Base-by-base conservation (phyloP, 1,284 basidiomycete genomes). In the Ganoderma lucidum region DNA sequence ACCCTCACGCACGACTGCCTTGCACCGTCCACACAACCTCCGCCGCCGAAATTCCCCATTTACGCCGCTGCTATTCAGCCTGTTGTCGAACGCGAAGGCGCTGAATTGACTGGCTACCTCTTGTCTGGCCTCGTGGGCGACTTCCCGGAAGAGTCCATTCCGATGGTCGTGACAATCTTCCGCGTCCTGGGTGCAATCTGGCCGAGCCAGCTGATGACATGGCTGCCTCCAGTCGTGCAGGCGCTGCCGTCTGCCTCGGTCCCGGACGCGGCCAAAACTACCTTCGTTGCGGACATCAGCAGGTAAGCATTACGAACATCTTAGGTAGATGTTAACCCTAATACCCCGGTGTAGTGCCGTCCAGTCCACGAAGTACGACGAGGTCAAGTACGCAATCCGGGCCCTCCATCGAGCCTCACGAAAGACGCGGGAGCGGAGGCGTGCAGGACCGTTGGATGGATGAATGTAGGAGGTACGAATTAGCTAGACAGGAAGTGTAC, bases 91-190 rank as follows among this genome's bases (percentile, higher is more conserved):
- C 90, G 92, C 72, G 92, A 95, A 77, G 96, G 95, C 6, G 86
- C 88, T 67, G 87, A 89, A 72, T 85, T 98, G 30, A 81, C 93
- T n/a, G 86, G 86, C 9, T 87, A 91, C 71, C 78, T 97, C 35
- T 83, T 99, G 56, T 83, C 86, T 37, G 96, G 97, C 2, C 84
- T 98, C 19, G 90, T 96, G 3, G 90, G 91, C 39, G 91, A 93
- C 69, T 99, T 97, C 79, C 94, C 95, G 2, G 96, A 97, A 75
- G 97, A 99, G 71, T 87, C 90, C 1, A 86, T 92, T 37, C 87
- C 93, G 8, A 81, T 86, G 58, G 91, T 96, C 42, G 88, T 96
- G 58, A 90, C 91, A 2, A 90, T 98, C 72, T 87, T 98, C 77
- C 88, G 94, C 44, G 84, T 90, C 39, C 79, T 97, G 60, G 87